Evolutionary conservation across 306 rosid genomes (phyloP), one percentile per base, ranked within the genome.

Genomic region (Begonia masoniana): DNA sequence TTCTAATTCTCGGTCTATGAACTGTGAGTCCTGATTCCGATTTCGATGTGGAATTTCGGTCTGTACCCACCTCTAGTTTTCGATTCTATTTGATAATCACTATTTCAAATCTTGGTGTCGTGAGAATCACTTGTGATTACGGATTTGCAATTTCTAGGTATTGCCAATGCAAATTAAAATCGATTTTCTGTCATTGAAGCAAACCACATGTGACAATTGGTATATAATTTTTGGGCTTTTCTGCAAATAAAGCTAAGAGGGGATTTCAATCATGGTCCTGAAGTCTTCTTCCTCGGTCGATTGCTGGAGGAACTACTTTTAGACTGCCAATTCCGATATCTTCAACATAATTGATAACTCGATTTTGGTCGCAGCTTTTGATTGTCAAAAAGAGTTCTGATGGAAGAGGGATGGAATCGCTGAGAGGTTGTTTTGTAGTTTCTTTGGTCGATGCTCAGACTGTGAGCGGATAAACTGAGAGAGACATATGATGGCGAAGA

Each of bases 331-430:
- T 56, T 86, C 74, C 0, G 84, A 86, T 41, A 85, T 91, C 48
- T 91, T 91, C 47, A 78, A 58, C 6, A 79, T 91, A 70, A 86
- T 91, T 57, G 88, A 91, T 55, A 78, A 77, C 41, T 96, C 96
- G 0, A 91, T 91, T 68, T 57, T 75, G 69, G 99, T 85, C 59
- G 96, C 96, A 3, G 94, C 91, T 53, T 64, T 74, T 10, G 96
- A 91, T 77, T 85, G 88, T 36, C 94, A 96, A 0, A 81, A 76
- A 56, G 88, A 86, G 79, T 82, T 85, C 50, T 74, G 66, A 45
- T 52, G 68, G 64, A 68, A 85, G 51, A 77, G 99, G 50, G 96
- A 86, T 59, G 77, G 82, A 35, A 79, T 91, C 42, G 92, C 94
- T 0, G 99, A 83, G 75, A 73, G 61, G 56, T 56, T 91, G 61